Conservation (phyloP, 2,329 filamentous ascomycete genomes). For the Ophiostoma fasciatum region DNA sequence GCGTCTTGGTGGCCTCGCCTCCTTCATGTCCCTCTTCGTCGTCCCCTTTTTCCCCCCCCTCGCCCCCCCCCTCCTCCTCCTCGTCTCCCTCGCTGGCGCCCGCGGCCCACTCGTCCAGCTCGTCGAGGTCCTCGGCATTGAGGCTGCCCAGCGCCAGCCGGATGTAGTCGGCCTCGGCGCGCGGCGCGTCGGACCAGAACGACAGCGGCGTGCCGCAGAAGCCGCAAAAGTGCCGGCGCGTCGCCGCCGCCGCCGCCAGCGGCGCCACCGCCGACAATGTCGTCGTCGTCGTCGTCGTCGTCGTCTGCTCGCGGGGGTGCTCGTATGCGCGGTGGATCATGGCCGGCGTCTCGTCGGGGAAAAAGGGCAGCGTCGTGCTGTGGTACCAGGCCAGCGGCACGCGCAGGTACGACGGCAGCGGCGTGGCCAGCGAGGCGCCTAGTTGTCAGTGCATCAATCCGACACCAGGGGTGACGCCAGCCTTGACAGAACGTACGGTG, state of each 20-base stretch:
- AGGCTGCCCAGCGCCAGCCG: conserved; percentile 70
- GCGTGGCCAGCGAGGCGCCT: conserved; percentile 54
- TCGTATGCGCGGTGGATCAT: conserved; percentile 55
- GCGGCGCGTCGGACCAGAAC: conserved; percentile 65
- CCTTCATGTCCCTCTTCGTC: background rate
- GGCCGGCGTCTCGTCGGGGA: conserved; percentile 58
- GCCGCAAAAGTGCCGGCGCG: conserved; percentile 72
- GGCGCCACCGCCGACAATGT: conserved; percentile 19
- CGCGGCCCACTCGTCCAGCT: conserved; percentile 55
- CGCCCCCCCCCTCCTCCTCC: conserved; percentile 15
- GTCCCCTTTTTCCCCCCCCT: conserved; percentile 8
- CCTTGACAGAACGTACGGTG: conserved; percentile 39
- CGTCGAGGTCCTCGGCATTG: conserved; percentile 51
- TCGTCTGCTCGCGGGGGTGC: conserved; percentile 18
- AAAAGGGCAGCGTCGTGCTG: conserved; percentile 59
- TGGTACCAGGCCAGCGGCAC: conserved; percentile 72
- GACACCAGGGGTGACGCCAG: no score
- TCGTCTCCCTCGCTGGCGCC: conserved; percentile 15
- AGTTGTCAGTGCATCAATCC: conserved; percentile 3
- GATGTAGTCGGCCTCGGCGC: conserved; percentile 61
- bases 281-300: conserved; percentile 18
- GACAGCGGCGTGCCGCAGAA: conserved; percentile 79
- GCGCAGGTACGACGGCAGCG: conserved; percentile 67
- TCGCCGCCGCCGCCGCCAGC: conserved; percentile 34
- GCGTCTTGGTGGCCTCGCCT: no score